phyloP scores from a whole-genome alignment of 1,139 yeast species.

The Geotrichum europaeum region DNA sequence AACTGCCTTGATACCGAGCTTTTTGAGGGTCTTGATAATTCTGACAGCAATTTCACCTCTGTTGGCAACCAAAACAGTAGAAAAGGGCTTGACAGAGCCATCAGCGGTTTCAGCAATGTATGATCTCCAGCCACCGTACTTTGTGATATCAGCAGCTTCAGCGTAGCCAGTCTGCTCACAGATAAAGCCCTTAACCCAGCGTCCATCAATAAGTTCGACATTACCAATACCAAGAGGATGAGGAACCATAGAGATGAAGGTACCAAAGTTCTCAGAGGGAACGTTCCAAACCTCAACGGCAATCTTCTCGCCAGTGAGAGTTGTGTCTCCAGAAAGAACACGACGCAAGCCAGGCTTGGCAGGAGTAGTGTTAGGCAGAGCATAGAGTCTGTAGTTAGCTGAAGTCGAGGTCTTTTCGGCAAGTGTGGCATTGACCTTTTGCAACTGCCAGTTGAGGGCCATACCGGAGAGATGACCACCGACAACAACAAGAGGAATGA shows the following conservation, averaged over 20 bases:
- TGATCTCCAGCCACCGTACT: slow-evolving; percentile 80
- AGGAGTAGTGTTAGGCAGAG: slow-evolving; percentile 67
- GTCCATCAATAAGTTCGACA: slow-evolving; percentile 71
- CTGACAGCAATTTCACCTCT: slow-evolving; percentile 98
- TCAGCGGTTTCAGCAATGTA: slow-evolving; percentile 45
- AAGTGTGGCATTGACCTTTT: slow-evolving; percentile 75
- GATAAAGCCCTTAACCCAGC: slow-evolving; percentile 84
- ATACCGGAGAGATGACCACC: slow-evolving; percentile 91
- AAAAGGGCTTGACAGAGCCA: slow-evolving; percentile 53
- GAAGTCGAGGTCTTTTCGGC: slow-evolving; percentile 63
- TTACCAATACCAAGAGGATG: slow-evolving; percentile 94
- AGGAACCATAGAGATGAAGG: slow-evolving; percentile 80
- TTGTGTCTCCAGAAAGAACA: slow-evolving; percentile 38
- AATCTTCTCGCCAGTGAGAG: slow-evolving; percentile 51
- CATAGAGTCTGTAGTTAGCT: slow-evolving; percentile 67
- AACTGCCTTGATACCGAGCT: slow-evolving; percentile 67
- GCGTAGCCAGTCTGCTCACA: slow-evolving; percentile 83
- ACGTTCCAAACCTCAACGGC: slow-evolving; percentile 77
- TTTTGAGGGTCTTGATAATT: slow-evolving; percentile 79
- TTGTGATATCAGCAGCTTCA: slow-evolving; percentile 66
- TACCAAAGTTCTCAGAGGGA: slow-evolving; percentile 72
- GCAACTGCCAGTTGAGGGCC: slow-evolving; percentile 91
- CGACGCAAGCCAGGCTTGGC: slow-evolving; percentile 90
- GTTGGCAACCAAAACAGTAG: slow-evolving; percentile 85
- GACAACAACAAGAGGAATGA: slow-evolving; percentile 77